Conservation (phyloP, 768 basidiomycete genomes). For the Suillus cothurnatus region DNA sequence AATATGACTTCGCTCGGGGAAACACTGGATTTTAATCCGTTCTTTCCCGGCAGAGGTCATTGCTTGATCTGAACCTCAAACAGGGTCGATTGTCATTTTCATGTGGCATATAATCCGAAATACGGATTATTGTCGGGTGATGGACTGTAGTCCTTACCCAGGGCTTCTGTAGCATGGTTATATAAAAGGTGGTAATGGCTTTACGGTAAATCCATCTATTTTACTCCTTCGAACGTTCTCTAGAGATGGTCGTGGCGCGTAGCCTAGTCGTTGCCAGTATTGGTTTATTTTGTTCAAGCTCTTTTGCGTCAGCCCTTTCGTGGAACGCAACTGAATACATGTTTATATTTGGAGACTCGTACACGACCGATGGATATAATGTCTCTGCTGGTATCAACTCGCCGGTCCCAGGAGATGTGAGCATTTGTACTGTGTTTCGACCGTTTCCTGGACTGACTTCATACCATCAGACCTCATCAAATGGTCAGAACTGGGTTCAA, state of each 20-base stretch:
- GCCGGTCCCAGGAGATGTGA: conserved; percentile 51
- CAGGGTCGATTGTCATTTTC: background rate
- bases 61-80: background rate
- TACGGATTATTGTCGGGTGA: conserved; percentile 1
- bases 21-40: background rate
- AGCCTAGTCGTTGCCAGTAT: conserved; percentile 7
- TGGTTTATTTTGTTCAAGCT: conserved; percentile 11
- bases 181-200: conserved; percentile 6
- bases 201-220: background rate
- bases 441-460: conserved; percentile 9
- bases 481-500: conserved; percentile 66
- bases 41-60: background rate
- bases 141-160: background rate
- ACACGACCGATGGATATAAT: conserved; percentile 61
- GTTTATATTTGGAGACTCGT: conserved; percentile 67
- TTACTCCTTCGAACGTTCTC: background rate
- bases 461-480: conserved; percentile 50
- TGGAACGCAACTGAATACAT: conserved; percentile 58
- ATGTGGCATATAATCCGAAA: background rate
- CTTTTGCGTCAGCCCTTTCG: conserved; percentile 30
- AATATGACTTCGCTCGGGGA: background rate
- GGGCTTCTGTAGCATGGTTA: background rate
- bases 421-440: conserved; percentile 17
- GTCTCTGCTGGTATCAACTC: conserved; percentile 58
- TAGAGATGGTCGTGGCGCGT: conserved; percentile 16